Evolutionary conservation across 2,329 filamentous ascomycete species (phyloP).

Genomic region (Emergomyces africanus): DNA sequence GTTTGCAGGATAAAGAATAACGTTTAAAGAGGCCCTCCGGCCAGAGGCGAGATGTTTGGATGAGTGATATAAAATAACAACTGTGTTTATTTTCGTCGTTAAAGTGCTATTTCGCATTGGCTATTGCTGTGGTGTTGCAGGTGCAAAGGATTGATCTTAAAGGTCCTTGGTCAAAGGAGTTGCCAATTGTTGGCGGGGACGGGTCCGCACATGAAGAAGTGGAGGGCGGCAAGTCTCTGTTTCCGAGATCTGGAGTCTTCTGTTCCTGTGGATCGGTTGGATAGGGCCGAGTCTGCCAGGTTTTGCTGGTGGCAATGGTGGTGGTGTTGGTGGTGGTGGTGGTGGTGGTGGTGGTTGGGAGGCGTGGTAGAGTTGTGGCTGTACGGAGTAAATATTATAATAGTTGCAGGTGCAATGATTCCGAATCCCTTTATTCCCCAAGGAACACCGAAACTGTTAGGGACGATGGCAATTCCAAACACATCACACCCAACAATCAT

Average conservation of each 20-base stretch:
- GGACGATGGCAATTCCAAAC: neutral
- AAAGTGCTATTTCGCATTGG: neutral
- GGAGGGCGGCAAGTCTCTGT: neutral
- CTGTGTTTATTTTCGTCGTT: neutral
- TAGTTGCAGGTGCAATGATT: neutral
- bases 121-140: neutral
- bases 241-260: too few relatives aligned
- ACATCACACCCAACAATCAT: neutral
- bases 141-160: neutral
- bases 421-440: neutral
- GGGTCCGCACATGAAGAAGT: neutral
- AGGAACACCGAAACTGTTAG: neutral
- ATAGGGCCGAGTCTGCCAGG: neutral
- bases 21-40: neutral
- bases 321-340: too few relatives aligned
- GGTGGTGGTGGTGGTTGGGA: neutral
- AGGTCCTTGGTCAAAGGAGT: neutral
- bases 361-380: neutral
- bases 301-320: neutral
- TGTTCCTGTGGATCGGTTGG: neutral
- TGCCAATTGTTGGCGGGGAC: neutral
- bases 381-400: neutral
- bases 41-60: neutral
- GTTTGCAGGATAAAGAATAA: neutral
- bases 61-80: neutral